Conservation (phyloP, 805 yeast genomes). For the Ogataea trehalophila region DNA sequence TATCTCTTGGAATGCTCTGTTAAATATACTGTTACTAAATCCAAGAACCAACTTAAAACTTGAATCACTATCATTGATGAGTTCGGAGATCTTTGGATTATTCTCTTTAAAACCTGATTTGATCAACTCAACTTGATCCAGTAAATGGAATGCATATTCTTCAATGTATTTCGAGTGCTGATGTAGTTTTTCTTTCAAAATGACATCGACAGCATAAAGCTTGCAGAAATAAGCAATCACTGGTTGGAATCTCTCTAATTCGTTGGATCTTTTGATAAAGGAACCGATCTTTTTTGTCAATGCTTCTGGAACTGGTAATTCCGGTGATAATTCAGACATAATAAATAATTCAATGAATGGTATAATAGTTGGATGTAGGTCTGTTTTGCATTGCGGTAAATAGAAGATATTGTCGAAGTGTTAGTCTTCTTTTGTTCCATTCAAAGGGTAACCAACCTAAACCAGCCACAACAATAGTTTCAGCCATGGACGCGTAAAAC, state of each 20-base stretch:
- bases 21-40: constrained; percentile 58
- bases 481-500: too few species aligned
- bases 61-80: constrained; percentile 57
- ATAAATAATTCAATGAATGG: background rate
- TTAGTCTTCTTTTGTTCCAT: too few species aligned
- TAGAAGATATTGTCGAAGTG: too few species aligned
- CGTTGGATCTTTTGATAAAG: constrained; percentile 50
- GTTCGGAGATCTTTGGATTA: constrained; percentile 37
- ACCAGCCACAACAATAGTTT: background rate
- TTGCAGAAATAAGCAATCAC: constrained; percentile 68
- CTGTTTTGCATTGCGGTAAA: too few species aligned
- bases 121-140: constrained; percentile 66
- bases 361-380: background rate
- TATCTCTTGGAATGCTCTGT: constrained; percentile 45
- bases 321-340: constrained; percentile 1
- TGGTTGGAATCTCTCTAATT: constrained; percentile 55
- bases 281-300: constrained; percentile 38
- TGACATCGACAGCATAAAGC: constrained; percentile 68
- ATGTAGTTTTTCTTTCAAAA: constrained; percentile 59
- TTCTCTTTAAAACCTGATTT: constrained; percentile 36
- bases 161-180: constrained; percentile 51
- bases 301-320: constrained; percentile 24
- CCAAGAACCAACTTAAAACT: constrained; percentile 49
- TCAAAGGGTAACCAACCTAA: background rate
- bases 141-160: constrained; percentile 49